phyloP scores from a whole-genome alignment of 1,284 basidiomycete species.

The Fomitopsis pinicola region DNA sequence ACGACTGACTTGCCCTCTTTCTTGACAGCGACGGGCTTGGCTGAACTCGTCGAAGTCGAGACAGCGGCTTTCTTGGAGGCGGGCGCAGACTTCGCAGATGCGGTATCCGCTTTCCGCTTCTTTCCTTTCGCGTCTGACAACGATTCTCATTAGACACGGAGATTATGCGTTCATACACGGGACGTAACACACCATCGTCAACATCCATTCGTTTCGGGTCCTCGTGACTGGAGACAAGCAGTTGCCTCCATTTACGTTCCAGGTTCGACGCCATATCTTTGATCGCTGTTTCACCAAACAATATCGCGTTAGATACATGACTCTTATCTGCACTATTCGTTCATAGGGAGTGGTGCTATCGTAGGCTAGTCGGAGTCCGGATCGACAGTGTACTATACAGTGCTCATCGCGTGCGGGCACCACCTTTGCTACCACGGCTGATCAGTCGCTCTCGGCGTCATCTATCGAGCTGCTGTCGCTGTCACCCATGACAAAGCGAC shows the following conservation, averaged over 20 bases:
- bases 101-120: conserved; percentile 64
- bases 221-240: conserved; percentile 36
- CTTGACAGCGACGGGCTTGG: conserved; percentile 27
- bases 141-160: conserved; percentile 11
- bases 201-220: conserved; percentile 40
- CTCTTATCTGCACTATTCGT: conserved; percentile 20
- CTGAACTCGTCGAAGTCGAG: conserved; percentile 34
- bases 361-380: neutral
- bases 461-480: neutral
- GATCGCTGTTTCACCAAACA: conserved; percentile 55
- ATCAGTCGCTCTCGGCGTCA: neutral
- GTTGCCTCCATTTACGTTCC: conserved; percentile 72
- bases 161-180: conserved; percentile 27
- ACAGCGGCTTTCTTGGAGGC: conserved; percentile 63
- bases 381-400: neutral
- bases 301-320: conserved; percentile 66
- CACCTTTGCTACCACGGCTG: too few species aligned
- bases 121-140: conserved; percentile 53
- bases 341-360: neutral
- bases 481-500: neutral
- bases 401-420: neutral
- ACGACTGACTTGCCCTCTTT: conserved; percentile 31
- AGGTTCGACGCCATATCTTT: conserved; percentile 86
- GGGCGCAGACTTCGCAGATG: conserved; percentile 44
- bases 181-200: conserved; percentile 72